Evolutionary conservation across 805 yeast species (phyloP), one percentile per base, ranked within the genome.

Genomic region (Saccharomycopsis guyanensis): DNA sequence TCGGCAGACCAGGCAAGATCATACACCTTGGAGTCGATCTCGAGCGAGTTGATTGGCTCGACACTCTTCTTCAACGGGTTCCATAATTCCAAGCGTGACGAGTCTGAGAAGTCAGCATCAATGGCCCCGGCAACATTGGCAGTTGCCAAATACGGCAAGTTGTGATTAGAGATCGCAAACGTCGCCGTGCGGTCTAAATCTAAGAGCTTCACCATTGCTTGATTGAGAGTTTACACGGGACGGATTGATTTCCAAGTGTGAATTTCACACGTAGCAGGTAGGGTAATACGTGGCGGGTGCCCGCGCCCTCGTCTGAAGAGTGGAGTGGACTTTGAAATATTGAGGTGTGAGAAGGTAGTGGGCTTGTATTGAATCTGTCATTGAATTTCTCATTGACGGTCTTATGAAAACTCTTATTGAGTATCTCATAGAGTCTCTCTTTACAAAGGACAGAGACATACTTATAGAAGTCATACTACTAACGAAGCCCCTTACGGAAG

Each of bases 41-140:
- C 60, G n/a, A 72, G 57, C 3, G 75, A 59, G 16, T 65, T 66
- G n/a, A 70, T 51, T 16, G 65, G 58, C 34, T 59, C 53, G 12
- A 55, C 56, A 10, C 16, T n/a, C 22, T 36, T 23, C 10, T 36
- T 32, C 47, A 80, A 71, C 7, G 85, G 72, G 51, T 83, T 80
- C 85, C 94, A 83, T 50, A 93, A 70, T 57, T 87, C 89, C 48
- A 93, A 66, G n/a, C 74, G 65, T 1, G 96, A 79, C 24, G 80
- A 72, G 18, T 93, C 78, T 35, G 89, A 80, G 64, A 89, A 89
- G 60, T 82, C 80, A 37, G 84, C 85, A 61, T 87, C 96, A 56
- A 93, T 83, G 12, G 96, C 94, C 5, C 97, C 97, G 0, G 97
- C 89, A n/a, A 86, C 84, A 0, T 96, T 84, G 19, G 96, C 98